These are phyloP conservation scores for Myxozyma kluyveri DNA, from an alignment of 805 yeast species.

Conservation along the genomic window DNA sequence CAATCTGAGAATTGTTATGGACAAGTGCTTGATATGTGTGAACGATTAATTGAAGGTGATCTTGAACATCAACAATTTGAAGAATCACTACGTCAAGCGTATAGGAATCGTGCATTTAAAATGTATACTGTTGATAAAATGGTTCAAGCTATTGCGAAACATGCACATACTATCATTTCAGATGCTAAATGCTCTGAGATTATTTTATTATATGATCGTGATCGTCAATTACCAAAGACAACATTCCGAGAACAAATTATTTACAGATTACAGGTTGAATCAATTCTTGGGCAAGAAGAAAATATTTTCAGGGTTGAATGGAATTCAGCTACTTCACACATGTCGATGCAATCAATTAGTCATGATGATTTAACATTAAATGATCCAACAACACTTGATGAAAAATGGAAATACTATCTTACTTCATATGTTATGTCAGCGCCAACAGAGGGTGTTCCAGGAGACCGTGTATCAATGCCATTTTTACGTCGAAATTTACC, in stretches of 20 bases:
- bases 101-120: slow-evolving; percentile 88
- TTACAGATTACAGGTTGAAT: slow-evolving; percentile 83
- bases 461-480: slow-evolving; percentile 73
- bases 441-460: slow-evolving; percentile 93
- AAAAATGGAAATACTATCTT: slow-evolving; percentile 87
- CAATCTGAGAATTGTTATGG: slow-evolving; percentile 48
- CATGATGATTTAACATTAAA: slow-evolving; percentile 84
- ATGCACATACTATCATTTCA: slow-evolving; percentile 76
- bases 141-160: slow-evolving; percentile 76
- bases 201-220: slow-evolving; percentile 75
- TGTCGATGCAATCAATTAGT: slow-evolving; percentile 77
- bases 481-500: slow-evolving; percentile 54
- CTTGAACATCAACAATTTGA: slow-evolving; percentile 93
- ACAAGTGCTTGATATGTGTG: slow-evolving; percentile 74
- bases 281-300: slow-evolving; percentile 79
- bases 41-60: slow-evolving; percentile 78
- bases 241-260: slow-evolving; percentile 84
- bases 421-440: slow-evolving; percentile 91
- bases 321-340: slow-evolving; percentile 49
- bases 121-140: slow-evolving; percentile 92
- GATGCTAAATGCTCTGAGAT: slow-evolving; percentile 80
- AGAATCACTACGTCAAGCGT: slow-evolving; percentile 92
- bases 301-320: slow-evolving; percentile 85
- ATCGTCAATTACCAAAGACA: slow-evolving; percentile 61
- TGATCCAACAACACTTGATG: slow-evolving; percentile 65